phyloP scores from a whole-genome alignment of 2,329 filamentous ascomycete species.

The Monosporascus ibericus region DNA sequence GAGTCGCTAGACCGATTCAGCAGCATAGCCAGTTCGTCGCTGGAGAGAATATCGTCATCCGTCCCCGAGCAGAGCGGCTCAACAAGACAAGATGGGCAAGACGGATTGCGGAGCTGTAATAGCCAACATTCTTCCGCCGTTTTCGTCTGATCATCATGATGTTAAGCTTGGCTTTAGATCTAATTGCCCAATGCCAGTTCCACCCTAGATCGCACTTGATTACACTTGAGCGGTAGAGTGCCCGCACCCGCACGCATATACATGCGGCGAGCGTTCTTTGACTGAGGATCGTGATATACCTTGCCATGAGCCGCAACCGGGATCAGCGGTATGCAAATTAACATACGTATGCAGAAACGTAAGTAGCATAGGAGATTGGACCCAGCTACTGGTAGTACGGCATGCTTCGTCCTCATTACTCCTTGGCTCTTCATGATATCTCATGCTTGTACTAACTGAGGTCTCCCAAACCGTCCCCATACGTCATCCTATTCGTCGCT shows the following conservation, averaged over 20 bases:
- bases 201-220: background rate
- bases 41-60: background rate
- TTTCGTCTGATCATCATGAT: background rate
- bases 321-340: background rate
- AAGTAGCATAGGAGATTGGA: no score
- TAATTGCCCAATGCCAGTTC: background rate
- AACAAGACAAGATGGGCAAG: background rate
- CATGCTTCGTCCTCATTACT: background rate
- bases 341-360: background rate
- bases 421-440: background rate
- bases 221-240: background rate
- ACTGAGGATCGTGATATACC: background rate
- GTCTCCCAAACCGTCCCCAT: background rate
- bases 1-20: no score
- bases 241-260: background rate
- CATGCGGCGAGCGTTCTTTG: background rate
- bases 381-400: no score
- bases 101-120: background rate
- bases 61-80: background rate
- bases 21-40: no score
- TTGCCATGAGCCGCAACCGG: background rate
- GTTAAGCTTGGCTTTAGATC: background rate
- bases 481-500: background rate
- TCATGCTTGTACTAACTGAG: background rate
- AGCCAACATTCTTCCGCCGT: background rate